These are phyloP conservation scores for Leccinum longicurvipes DNA, from an alignment of 768 basidiomycete genomes.

Conservation along the genomic window DNA sequence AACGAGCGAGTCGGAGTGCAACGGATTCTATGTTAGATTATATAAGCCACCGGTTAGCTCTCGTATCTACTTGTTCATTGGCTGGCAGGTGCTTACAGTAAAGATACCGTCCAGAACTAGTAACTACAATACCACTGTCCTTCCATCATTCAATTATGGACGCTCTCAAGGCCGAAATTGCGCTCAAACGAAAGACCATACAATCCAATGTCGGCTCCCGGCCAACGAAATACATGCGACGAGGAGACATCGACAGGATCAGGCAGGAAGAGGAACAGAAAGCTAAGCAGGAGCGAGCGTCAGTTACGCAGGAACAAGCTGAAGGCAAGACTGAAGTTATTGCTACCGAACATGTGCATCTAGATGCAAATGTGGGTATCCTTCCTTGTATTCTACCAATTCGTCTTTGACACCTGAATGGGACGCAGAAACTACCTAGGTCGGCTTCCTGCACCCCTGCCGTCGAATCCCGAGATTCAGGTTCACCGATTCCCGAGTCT, in stretches of 20 bases:
- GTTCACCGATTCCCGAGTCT: constrained; percentile 38
- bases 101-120: background rate
- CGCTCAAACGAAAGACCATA: constrained; percentile 78
- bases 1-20: constrained; percentile 20
- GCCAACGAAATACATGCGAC: constrained; percentile 84
- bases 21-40: constrained; percentile 37
- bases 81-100: too few species aligned
- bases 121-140: background rate
- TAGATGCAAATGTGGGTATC: constrained; percentile 43
- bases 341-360: constrained; percentile 24
- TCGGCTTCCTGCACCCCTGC: constrained; percentile 41
- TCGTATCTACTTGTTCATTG: background rate
- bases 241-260: constrained; percentile 83
- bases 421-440: constrained; percentile 45
- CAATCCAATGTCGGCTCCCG: constrained; percentile 44
- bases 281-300: constrained; percentile 29
- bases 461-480: constrained; percentile 33
- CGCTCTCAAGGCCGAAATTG: constrained; percentile 85
- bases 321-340: constrained; percentile 11
- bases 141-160: constrained; percentile 55
- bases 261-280: constrained; percentile 45
- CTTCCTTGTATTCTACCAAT: constrained; percentile 1
- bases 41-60: constrained; percentile 11
- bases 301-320: constrained; percentile 30
- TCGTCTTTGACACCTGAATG: constrained; percentile 38